Conservation (phyloP, 2,329 filamentous ascomycete species). For the Periconia sp. region DNA sequence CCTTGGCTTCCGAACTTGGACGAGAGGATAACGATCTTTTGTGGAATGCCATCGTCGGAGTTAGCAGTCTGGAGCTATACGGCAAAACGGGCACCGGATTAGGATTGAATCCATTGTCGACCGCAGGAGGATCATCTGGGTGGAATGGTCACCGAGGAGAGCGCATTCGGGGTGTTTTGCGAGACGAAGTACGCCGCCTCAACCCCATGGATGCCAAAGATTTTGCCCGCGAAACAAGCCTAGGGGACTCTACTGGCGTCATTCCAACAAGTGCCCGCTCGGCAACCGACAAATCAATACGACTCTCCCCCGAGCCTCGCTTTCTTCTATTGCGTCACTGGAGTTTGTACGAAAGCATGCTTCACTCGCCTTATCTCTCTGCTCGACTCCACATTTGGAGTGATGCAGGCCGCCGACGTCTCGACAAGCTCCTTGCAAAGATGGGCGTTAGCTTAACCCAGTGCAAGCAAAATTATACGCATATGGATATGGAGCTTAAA, state of each 20-base stretch:
- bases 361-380: conserved; percentile 93
- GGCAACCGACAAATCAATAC: conserved; percentile 88
- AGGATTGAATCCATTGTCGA: conserved; percentile 60
- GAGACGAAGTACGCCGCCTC: conserved; percentile 90
- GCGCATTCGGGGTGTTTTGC: conserved; percentile 78
- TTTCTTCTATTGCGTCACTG: conserved; percentile 93
- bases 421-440: conserved; percentile 94
- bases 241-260: conserved; percentile 71
- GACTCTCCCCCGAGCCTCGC: conserved; percentile 88
- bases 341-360: conserved; percentile 98
- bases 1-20: conserved; percentile 88
- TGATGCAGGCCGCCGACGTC: conserved; percentile 79
- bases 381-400: conserved; percentile 93
- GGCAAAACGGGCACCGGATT: conserved; percentile 82
- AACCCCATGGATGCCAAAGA: conserved; percentile 73
- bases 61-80: conserved; percentile 90
- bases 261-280: conserved; percentile 87
- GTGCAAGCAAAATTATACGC: conserved; percentile 92
- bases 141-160: conserved; percentile 84
- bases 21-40: conserved; percentile 95
- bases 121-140: conserved; percentile 60
- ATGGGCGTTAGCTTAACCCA: conserved; percentile 96
- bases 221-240: conserved; percentile 60
- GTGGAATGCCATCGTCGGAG: conserved; percentile 92
- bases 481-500: conserved; percentile 98